Evolutionary conservation across 768 basidiomycete species (phyloP).

Genomic region (Naganishia kalamii): DNA sequence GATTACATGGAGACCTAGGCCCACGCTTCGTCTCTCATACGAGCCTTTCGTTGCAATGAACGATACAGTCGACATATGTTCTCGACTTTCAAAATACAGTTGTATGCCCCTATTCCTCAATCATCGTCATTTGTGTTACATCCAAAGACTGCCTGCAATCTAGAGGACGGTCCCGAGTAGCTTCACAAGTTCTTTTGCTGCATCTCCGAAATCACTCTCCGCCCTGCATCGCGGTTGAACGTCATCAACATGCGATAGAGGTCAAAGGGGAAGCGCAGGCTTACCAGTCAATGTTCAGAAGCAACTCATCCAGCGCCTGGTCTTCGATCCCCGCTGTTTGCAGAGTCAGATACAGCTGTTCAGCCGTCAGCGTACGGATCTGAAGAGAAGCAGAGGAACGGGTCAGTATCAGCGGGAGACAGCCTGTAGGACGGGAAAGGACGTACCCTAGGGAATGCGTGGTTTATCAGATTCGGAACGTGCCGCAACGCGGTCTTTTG

Average conservation of each 20-base stretch:
- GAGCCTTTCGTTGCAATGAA: no score
- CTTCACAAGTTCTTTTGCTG: neutral
- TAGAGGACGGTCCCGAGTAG: neutral
- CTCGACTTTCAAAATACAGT: neutral
- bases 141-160: neutral
- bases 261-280: neutral
- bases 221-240: no score
- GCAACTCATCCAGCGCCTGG: constrained; percentile 26
- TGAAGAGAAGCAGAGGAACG: constrained; percentile 38
- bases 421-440: neutral
- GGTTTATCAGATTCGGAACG: constrained; percentile 56
- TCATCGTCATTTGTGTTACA: no score
- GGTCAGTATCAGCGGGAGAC: neutral
- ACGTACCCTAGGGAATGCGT: constrained; percentile 72
- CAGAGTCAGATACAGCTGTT: constrained; percentile 70
- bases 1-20: constrained; percentile 40
- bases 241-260: neutral
- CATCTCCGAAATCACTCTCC: neutral
- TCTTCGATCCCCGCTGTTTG: constrained; percentile 59
- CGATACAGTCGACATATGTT: no score
- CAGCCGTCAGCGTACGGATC: constrained; percentile 75
- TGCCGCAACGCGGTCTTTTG: neutral
- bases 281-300: constrained; percentile 26
- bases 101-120: neutral
- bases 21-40: no score